phyloP scores from a whole-genome alignment of 495 filamentous ascomycete genomes.

The Talaromyces ruber region DNA sequence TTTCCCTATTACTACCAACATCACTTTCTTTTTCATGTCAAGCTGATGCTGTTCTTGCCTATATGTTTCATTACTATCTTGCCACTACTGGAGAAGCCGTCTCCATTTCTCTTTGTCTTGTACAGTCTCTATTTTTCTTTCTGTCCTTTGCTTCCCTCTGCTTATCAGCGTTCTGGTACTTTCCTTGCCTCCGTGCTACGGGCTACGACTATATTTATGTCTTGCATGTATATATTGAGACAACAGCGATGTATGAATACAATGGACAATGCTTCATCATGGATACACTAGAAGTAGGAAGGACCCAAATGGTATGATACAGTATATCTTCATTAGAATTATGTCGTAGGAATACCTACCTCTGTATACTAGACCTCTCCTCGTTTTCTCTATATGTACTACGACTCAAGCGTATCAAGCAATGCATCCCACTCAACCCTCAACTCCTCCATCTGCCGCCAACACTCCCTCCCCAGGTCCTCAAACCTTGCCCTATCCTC shows the following conservation, averaged over 20 bases:
- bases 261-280: background rate
- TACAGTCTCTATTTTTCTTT: background rate
- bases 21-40: background rate
- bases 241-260: background rate
- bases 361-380: background rate
- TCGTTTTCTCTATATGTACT: background rate
- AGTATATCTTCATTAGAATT: background rate
- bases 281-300: too few species aligned
- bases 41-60: background rate
- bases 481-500: slow-evolving; percentile 68
- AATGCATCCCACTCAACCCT: slow-evolving; percentile 67
- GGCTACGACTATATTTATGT: background rate
- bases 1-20: background rate
- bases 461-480: slow-evolving; percentile 59
- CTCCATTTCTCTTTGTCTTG: background rate
- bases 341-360: background rate
- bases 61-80: background rate
- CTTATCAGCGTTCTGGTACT: background rate
- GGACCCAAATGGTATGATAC: background rate
- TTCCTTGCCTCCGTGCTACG: background rate
- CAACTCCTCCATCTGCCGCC: slow-evolving; percentile 80
- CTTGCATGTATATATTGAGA: background rate
- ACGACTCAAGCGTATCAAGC: slow-evolving; percentile 25
- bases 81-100: background rate
- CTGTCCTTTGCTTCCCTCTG: background rate